Evolutionary conservation across 2,329 filamentous ascomycete genomes (phyloP).

Genomic region (Tolypocladium paradoxum): DNA sequence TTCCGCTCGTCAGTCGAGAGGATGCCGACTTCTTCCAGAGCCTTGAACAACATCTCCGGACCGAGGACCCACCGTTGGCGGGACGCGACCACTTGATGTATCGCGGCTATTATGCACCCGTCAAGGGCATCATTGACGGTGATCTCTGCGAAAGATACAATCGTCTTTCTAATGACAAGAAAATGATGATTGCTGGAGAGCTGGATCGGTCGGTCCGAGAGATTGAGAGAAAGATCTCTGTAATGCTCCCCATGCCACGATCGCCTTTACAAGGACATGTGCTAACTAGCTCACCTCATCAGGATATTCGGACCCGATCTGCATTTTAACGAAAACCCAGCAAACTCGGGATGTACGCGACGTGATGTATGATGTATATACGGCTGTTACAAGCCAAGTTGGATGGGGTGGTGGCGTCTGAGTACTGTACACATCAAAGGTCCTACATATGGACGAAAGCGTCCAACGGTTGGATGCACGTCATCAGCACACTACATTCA

Average conservation of each 20-base stretch:
- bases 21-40: conserved; percentile 97
- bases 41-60: conserved; percentile 77
- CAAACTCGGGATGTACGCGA: not conserved
- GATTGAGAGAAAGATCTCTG: conserved; percentile 90
- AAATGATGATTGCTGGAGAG: conserved; percentile 89
- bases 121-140: conserved; percentile 94
- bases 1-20: conserved; percentile 84
- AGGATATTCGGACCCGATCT: conserved; percentile 49
- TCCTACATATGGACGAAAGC: not conserved
- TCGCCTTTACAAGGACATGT: not conserved
- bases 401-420: conserved; percentile 1
- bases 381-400: conserved; percentile 16
- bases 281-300: conserved; percentile 12
- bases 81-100: conserved; percentile 95
- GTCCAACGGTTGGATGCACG: conserved; percentile 1
- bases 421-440: not conserved
- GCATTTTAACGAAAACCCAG: conserved; percentile 35
- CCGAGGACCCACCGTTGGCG: conserved; percentile 76
- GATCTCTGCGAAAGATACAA: conserved; percentile 91
- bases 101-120: conserved; percentile 87
- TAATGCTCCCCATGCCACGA: conserved; percentile 12
- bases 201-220: conserved; percentile 82
- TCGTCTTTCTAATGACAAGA: conserved; percentile 74
- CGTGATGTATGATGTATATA: not conserved
- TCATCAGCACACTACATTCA: conserved; percentile 8